phyloP scores from a whole-genome alignment of 148 eudicot species.

The Rhododendron williamsianum region DNA sequence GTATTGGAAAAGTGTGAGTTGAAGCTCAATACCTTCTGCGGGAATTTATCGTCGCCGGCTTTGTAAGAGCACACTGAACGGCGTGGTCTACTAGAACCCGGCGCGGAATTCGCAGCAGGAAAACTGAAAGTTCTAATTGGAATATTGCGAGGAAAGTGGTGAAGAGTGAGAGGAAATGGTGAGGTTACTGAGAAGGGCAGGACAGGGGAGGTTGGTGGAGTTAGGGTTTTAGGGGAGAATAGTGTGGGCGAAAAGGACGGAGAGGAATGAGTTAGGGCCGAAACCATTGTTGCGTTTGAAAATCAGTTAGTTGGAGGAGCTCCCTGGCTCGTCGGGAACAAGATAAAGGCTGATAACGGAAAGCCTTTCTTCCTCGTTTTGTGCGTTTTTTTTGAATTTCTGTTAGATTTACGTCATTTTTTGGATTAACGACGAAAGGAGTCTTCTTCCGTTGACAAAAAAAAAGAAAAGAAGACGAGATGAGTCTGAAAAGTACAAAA shows the following conservation, averaged over 20 bases:
- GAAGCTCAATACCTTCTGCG: constrained; percentile 28
- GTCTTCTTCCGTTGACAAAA: no score
- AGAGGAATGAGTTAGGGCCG: not conserved
- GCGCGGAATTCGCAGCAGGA: not conserved
- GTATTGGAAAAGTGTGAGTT: not conserved
- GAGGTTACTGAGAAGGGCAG: not conserved
- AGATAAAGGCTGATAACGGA: no score
- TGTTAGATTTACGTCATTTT: no score
- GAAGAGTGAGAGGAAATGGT: not conserved
- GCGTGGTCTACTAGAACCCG: constrained; percentile 10
- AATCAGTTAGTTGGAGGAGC: no score
- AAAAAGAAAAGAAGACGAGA: no score
- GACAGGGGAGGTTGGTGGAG: not conserved
- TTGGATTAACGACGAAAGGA: no score
- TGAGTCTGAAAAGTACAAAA: no score
- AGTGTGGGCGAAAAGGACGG: constrained; percentile 5
- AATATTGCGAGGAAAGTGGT: not conserved
- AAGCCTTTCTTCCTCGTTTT: no score
- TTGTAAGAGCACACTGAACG: constrained; percentile 31
- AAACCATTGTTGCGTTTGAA: no score
- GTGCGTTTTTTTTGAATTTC: no score
- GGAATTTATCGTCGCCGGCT: constrained; percentile 14
- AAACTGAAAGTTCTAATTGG: constrained; percentile 1
- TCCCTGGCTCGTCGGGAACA: no score
- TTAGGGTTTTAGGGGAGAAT: constrained; percentile 19